phyloP scores from a whole-genome alignment of 23 red algal genomes.

The Agarophyton chilense region DNA sequence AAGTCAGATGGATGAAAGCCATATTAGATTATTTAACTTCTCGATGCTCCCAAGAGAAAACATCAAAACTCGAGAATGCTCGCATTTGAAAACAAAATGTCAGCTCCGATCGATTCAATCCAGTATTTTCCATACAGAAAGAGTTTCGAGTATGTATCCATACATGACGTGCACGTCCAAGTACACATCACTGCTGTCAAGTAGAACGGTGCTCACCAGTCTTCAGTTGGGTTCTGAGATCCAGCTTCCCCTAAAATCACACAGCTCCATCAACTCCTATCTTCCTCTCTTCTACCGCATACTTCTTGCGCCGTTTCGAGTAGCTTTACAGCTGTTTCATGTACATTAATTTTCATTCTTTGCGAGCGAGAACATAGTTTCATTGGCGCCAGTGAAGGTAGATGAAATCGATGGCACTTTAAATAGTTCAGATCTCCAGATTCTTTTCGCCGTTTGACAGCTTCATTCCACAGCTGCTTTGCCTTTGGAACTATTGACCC shows the following conservation, averaged over 20 bases:
- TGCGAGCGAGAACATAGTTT: conserved; percentile 49
- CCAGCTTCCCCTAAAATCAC: not conserved
- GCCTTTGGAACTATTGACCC: conserved; percentile 7
- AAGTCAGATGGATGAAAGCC: too few species aligned
- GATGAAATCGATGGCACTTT: conserved; percentile 16
- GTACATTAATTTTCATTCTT: conserved; percentile 48
- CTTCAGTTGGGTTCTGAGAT: not conserved
- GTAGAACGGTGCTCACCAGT: not conserved
- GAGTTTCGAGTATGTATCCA: too few species aligned
- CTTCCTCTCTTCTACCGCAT: conserved; percentile 26
- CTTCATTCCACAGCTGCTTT: conserved; percentile 38
- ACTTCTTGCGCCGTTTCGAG: conserved; percentile 44
- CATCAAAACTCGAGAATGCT: too few species aligned
- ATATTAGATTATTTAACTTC: too few species aligned
- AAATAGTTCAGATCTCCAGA: conserved; percentile 31
- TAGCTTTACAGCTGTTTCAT: conserved; percentile 18
- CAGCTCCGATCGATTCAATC: too few species aligned
- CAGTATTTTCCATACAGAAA: too few species aligned
- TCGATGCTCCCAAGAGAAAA: too few species aligned
- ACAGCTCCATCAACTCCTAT: not conserved
- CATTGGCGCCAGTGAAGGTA: conserved; percentile 3
- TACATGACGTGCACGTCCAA: too few species aligned
- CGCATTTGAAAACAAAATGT: too few species aligned
- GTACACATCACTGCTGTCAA: too few species aligned
- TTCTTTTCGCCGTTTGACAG: conserved; percentile 24